Conservation (phyloP, 2,329 filamentous ascomycete species). For the Neofusicoccum laricinum region DNA sequence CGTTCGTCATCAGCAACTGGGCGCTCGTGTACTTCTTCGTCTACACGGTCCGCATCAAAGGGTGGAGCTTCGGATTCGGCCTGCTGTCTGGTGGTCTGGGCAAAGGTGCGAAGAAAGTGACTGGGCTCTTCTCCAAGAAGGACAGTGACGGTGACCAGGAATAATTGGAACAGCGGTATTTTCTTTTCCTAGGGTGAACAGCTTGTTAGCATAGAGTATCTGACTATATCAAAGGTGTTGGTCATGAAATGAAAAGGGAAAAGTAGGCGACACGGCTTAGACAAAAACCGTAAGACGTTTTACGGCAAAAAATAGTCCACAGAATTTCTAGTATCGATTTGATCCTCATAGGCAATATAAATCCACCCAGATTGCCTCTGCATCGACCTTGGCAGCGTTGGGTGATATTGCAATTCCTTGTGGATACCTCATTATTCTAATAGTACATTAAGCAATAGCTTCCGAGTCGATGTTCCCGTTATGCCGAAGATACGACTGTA, state of each 20-base stretch:
- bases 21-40: slow-evolving; percentile 73
- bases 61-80: slow-evolving; percentile 69
- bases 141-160: not conserved
- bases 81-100: slow-evolving; percentile 52
- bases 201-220: too few relatives aligned
- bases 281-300: not conserved
- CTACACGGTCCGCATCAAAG: slow-evolving; percentile 66
- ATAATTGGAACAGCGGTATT: not conserved
- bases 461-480: not conserved
- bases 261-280: not conserved
- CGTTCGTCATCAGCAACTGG: slow-evolving; percentile 70
- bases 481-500: not conserved
- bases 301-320: too few relatives aligned
- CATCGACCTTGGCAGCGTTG: too few relatives aligned
- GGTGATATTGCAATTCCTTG: not conserved
- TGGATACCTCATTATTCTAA: not conserved
- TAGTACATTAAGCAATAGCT: not conserved
- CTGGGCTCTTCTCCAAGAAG: not conserved
- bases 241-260: not conserved
- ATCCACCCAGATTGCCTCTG: too few relatives aligned
- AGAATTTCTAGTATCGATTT: too few relatives aligned
- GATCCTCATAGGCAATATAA: too few relatives aligned
- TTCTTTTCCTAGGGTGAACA: too few relatives aligned
- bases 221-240: too few relatives aligned
- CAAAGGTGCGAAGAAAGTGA: slow-evolving; percentile 23